Evolutionary conservation across 257 asterid species (phyloP), one percentile per base, ranked within the genome.

Genomic region (Fraxinus americana): DNA sequence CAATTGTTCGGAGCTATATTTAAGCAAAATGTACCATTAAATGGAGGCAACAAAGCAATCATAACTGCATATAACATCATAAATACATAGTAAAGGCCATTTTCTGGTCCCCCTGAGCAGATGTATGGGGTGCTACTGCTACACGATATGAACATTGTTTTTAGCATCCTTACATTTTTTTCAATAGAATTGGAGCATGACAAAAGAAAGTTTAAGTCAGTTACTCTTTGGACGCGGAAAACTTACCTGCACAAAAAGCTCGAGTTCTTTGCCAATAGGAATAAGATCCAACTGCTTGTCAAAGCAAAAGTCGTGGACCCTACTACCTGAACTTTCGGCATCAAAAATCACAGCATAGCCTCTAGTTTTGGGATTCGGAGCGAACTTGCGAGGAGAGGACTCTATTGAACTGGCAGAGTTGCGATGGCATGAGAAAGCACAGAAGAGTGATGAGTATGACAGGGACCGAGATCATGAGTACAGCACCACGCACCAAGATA

Each of bases 261-360:
- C 97, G 21, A 94, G 93, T 70, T 94, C 94, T 23, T 87, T 82
- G 39, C 94, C 97, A 77, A 94, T 91, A 70, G 96, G 94, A 41
- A 94, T 87, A 32, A 91, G 98, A 79, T 92, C 96, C 79, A 94
- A 88, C 67, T 84, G 78, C 66, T 88, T 76, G 74, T 91, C 82
- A 80, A 94, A 94, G 82, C 96, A 85, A 76, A 94, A 94, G 29
- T 91, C 97, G 61, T 94, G 98, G 63, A 92, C 98, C 83, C 98
- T 85, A 79, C 97, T 94, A 43, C 97, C 98, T 1, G 98, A 92
- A 80, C 98, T 94, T 7, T 97, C 97, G 0, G 98, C 98, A 68
- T 94, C 97, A 75, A 94, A 94, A 70, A 94, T 88, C 61, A 92
- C 97, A 0, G 98, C 98, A 74, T 92, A 94, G 0, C 78, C 79